Evolutionary conservation across 768 basidiomycete genomes (phyloP).

Genomic region (Tylopilus plumbeoviolaceoides): DNA sequence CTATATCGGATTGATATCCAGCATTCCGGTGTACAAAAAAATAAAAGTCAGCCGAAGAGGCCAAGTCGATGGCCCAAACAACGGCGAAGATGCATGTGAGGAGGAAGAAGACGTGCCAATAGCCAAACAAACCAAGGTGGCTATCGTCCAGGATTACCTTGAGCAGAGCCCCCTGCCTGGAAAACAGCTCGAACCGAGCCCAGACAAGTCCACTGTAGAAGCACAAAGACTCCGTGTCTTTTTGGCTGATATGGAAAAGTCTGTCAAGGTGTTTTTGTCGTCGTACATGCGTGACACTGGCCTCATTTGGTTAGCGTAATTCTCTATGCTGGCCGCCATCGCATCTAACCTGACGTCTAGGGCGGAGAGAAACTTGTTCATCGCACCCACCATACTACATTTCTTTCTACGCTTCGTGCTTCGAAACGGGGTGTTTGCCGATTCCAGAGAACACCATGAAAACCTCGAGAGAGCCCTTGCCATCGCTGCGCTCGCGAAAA

Average conservation of each 20-base stretch:
- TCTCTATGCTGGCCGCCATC: background rate
- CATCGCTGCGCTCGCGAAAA: conserved; percentile 35
- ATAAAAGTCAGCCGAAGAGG: conserved; percentile 15
- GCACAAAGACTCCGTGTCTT: conserved; percentile 42
- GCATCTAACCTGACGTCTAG: conserved; percentile 27
- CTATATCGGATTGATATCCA: conserved; percentile 30
- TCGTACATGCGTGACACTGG: conserved; percentile 64
- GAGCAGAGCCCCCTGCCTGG: conserved; percentile 28
- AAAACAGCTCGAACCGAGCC: conserved; percentile 25
- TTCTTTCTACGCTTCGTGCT: conserved; percentile 47
- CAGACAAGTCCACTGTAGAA: conserved; percentile 10
- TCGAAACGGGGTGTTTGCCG: conserved; percentile 39
- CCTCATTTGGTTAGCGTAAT: conserved; percentile 51
- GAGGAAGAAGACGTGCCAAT: conserved; percentile 24
- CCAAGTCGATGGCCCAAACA: conserved; percentile 27
- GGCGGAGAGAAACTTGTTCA: conserved; percentile 39
- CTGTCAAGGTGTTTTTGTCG: conserved; percentile 63
- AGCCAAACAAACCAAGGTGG: conserved; percentile 17
- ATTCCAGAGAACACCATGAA: conserved; percentile 15
- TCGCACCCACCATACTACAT: conserved; percentile 39
- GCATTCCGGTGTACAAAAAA: conserved; percentile 30
- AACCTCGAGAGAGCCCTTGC: conserved; percentile 44
- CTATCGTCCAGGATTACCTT: conserved; percentile 27
- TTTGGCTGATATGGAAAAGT: conserved; percentile 55
- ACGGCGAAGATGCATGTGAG: conserved; percentile 30